A percentile compares a stretch with the other conserved stretches of the same genome.
Conservation (phyloP, 495 filamentous ascomycete species). For the Penicillium soppii region DNA sequence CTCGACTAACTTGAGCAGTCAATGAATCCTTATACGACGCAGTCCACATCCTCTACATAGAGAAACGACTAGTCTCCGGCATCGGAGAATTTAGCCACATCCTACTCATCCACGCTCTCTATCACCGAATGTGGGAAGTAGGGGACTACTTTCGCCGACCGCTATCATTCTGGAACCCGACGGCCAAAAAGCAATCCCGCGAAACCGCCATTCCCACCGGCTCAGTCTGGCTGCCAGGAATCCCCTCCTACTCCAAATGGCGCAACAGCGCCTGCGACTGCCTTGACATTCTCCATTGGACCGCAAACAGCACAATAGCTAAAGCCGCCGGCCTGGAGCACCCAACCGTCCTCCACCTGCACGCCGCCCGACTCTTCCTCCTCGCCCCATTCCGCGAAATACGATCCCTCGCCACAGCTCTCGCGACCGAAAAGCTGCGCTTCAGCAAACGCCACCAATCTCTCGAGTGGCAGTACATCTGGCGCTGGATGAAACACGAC, state of each 20-base stretch:
- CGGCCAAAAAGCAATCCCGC: slow-evolving; percentile 43
- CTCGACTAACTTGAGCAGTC: slow-evolving; percentile 14
- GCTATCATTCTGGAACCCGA: slow-evolving; percentile 50
- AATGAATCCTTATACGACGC: slow-evolving; percentile 44
- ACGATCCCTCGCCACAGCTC: slow-evolving; percentile 32
- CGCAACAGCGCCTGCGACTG: slow-evolving; percentile 56
- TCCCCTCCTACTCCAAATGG: slow-evolving; percentile 53
- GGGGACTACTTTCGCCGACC: slow-evolving; percentile 45
- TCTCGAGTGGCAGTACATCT: slow-evolving; percentile 43
- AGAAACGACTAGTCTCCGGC: slow-evolving; percentile 43
- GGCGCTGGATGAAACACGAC: slow-evolving; percentile 50
- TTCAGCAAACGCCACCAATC: slow-evolving; percentile 35
- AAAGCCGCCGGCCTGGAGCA: slow-evolving; percentile 49
- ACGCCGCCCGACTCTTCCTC: slow-evolving; percentile 43
- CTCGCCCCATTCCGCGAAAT: slow-evolving; percentile 43
- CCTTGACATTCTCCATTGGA: slow-evolving; percentile 56
- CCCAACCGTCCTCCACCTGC: slow-evolving; percentile 53
- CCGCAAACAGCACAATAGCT: slow-evolving; percentile 46
- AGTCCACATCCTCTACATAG: slow-evolving; percentile 48
- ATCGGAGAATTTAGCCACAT: slow-evolving; percentile 50
- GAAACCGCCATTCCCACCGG: slow-evolving; percentile 34
- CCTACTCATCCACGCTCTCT: slow-evolving; percentile 50
- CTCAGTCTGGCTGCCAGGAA: slow-evolving; percentile 51
- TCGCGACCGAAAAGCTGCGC: slow-evolving; percentile 27
- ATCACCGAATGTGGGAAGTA: slow-evolving; percentile 53